phyloP scores from a whole-genome alignment of 1,284 basidiomycete genomes.

The Puccinia novopanici region DNA sequence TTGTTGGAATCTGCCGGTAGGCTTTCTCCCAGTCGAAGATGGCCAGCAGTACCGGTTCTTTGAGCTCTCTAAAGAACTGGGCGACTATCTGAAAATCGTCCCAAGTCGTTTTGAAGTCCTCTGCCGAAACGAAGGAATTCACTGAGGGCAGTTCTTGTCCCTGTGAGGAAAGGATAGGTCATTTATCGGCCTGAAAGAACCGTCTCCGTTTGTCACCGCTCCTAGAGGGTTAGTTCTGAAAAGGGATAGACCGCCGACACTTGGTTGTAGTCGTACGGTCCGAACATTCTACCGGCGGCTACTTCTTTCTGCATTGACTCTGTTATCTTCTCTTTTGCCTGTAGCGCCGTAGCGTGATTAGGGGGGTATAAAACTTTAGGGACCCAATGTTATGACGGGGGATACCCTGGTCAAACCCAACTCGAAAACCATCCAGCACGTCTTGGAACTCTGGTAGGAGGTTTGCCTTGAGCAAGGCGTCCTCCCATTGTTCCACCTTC shows the following conservation, averaged over 20 bases:
- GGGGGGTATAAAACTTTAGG: too few relatives aligned
- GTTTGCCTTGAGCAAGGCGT: not conserved
- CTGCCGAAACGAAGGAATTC: not conserved
- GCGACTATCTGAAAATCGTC: slow-evolving; percentile 6
- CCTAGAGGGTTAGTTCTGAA: not conserved
- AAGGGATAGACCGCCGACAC: not conserved
- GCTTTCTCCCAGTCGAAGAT: slow-evolving; percentile 15
- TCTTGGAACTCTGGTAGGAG: not conserved
- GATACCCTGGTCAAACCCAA: slow-evolving; percentile 8
- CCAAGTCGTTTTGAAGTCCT: slow-evolving; percentile 14
- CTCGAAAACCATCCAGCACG: not conserved
- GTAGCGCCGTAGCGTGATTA: too few relatives aligned
- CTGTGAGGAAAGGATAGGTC: not conserved
- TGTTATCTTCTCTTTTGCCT: too few relatives aligned
- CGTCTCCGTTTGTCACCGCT: slow-evolving; percentile 14
- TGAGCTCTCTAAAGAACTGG: not conserved
- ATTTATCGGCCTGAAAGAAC: slow-evolving; percentile 11
- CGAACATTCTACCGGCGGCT: not conserved
- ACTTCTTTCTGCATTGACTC: not conserved
- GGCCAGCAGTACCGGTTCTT: not conserved
- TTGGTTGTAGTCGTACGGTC: not conserved
- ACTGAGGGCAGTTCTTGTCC: not conserved
- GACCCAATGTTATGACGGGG: not conserved
- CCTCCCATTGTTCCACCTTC: too few relatives aligned
- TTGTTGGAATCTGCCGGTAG: not conserved